These are phyloP conservation scores for Chaetomium fimeti DNA, from an alignment of 495 filamentous ascomycete genomes.

Conservation along the genomic window DNA sequence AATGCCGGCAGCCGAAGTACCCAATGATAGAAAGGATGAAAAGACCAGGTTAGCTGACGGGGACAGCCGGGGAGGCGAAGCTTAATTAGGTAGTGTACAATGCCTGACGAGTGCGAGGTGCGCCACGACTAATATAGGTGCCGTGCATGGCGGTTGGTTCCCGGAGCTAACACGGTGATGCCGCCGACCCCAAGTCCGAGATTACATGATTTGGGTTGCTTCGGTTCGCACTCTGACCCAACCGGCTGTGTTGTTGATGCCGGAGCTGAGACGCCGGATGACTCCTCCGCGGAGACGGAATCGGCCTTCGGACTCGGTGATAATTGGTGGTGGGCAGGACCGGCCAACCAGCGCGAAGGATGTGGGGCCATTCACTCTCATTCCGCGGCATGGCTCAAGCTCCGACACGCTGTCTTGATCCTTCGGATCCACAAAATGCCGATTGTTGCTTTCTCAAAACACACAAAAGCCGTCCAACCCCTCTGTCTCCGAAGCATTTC, in stretches of 20 bases:
- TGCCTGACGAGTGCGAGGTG: too few species aligned
- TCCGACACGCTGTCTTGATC: background rate
- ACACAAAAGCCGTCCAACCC: constrained; percentile 1
- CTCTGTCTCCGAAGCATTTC: constrained; percentile 7
- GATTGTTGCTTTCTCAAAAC: background rate
- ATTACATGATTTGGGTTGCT: background rate
- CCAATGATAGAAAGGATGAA: too few species aligned
- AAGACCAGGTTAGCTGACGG: too few species aligned
- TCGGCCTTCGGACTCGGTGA: constrained; percentile 11
- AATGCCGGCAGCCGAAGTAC: too few species aligned
- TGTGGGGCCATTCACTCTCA: background rate
- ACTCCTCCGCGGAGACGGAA: background rate
- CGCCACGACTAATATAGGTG: too few species aligned
- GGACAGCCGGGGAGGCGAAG: too few species aligned
- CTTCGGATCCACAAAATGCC: constrained; percentile 18
- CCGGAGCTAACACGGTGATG: too few species aligned
- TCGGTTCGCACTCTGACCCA: background rate
- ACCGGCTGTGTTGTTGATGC: background rate
- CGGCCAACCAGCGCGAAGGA: background rate
- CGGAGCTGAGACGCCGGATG: background rate
- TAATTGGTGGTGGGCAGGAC: background rate
- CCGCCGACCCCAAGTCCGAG: too few species aligned
- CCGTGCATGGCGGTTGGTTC: too few species aligned
- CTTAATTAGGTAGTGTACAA: too few species aligned
- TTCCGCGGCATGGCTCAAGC: background rate